phyloP scores from a whole-genome alignment of 176 grass and related monocot species.

The Lolium rigidum region DNA sequence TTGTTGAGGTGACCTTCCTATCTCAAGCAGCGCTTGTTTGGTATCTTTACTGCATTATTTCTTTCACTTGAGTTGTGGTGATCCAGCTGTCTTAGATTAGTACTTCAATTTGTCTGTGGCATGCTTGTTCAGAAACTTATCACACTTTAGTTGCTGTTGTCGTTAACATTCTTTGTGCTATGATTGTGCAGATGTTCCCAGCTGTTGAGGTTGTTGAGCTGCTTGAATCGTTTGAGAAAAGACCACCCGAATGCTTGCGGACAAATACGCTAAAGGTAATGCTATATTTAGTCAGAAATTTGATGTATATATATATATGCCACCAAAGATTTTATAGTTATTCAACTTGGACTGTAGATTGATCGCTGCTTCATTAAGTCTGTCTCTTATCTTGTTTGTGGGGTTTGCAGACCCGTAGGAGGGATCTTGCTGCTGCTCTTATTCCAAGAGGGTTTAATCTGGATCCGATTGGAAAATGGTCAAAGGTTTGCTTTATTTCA shows the following conservation, averaged over 20 bases:
- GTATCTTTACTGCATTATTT: conserved; percentile 10
- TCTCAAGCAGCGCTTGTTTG: conserved; percentile 38
- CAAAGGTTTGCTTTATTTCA: conserved; percentile 68
- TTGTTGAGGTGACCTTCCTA: conserved; percentile 70
- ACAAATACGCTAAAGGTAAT: conserved; percentile 97
- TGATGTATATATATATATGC: conserved; percentile 16
- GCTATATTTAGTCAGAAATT: conserved; percentile 16
- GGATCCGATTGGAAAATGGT: conserved; percentile 97
- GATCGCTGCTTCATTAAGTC: conserved; percentile 1
- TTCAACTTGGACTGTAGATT: not conserved
- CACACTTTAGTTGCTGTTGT: not conserved
- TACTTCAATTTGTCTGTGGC: conserved; percentile 18
- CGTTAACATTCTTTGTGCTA: conserved; percentile 19
- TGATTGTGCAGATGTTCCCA: conserved; percentile 76
- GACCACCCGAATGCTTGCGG: conserved; percentile 82
- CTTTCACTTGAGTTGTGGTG: not conserved
- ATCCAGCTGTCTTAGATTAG: not conserved
- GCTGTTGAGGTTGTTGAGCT: conserved; percentile 91
- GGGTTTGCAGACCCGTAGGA: conserved; percentile 74
- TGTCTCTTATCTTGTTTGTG: not conserved
- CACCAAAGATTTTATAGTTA: not conserved
- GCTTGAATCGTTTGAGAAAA: conserved; percentile 94
- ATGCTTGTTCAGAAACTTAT: conserved; percentile 2
- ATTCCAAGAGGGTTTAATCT: conserved; percentile 98
- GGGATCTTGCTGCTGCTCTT: conserved; percentile 97